phyloP scores from a whole-genome alignment of 208 protist genomes.

The Naegleria fowleri region DNA sequence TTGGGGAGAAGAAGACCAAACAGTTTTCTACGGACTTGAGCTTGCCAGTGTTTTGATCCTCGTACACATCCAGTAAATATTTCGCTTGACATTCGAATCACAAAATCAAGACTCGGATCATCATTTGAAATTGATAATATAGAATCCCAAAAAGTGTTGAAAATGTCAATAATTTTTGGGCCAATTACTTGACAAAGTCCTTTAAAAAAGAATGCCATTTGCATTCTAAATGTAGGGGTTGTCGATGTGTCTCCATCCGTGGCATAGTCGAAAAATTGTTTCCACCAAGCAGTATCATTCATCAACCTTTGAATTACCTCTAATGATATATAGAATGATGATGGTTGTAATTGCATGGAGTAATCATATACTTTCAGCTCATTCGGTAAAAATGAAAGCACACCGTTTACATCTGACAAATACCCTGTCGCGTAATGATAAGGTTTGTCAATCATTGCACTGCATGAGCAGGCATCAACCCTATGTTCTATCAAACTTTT shows the following conservation, averaged over 20 bases:
- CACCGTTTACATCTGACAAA: background rate
- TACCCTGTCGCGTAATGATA: background rate
- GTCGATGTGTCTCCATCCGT: background rate
- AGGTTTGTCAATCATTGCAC: background rate
- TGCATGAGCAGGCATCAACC: background rate
- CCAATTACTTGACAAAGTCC: constrained; percentile 25
- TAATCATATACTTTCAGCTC: constrained; percentile 24
- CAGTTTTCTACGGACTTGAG: background rate
- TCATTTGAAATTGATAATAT: background rate
- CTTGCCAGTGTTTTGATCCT: constrained; percentile 5
- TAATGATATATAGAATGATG: too few species aligned
- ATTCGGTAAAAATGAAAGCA: background rate
- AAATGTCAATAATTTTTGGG: background rate
- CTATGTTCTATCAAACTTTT: background rate
- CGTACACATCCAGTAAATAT: background rate
- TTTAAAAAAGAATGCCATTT: constrained; percentile 2
- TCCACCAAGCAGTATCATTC: background rate
- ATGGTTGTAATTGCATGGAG: background rate
- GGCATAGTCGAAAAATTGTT: background rate
- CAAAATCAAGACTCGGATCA: background rate
- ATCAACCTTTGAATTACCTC: background rate
- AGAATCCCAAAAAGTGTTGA: background rate
- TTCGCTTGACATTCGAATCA: background rate
- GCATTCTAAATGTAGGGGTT: background rate
- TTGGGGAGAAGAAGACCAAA: background rate